Evolutionary conservation across 768 basidiomycete genomes (phyloP).

Genomic region (Sarcodon sp.): DNA sequence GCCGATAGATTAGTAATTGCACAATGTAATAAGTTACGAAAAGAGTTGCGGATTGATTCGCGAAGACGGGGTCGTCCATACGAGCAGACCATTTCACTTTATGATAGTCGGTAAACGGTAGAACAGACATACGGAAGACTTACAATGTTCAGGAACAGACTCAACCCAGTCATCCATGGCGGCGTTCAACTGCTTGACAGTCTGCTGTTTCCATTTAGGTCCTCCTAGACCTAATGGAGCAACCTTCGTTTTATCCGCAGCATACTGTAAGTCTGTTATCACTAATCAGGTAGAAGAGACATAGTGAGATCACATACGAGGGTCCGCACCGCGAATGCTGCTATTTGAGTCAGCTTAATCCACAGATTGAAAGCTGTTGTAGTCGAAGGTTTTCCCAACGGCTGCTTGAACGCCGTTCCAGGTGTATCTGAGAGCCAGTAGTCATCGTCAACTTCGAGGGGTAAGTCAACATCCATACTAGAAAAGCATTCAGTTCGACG

Average conservation of each 20-base stretch:
- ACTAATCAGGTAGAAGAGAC: not conserved
- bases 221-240: conserved; percentile 12
- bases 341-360: conserved; percentile 32
- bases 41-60: conserved; percentile 29
- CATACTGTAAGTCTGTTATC: conserved; percentile 14
- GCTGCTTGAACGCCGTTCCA: conserved; percentile 31
- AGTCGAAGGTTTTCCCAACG: conserved; percentile 24
- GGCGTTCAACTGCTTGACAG: conserved; percentile 31
- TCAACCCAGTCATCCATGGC: conserved; percentile 24
- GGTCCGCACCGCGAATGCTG: conserved; percentile 28
- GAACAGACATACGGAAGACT: conserved; percentile 11
- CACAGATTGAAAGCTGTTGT: conserved; percentile 27
- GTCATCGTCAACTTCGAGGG: conserved; percentile 44
- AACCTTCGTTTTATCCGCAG: conserved; percentile 20
- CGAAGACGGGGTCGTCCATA: conserved; percentile 22
- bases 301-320: conserved; percentile 20
- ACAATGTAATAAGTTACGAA: conserved; percentile 39
- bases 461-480: conserved; percentile 36
- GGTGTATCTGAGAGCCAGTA: conserved; percentile 33
- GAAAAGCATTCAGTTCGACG: conserved; percentile 8
- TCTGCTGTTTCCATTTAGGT: conserved; percentile 14
- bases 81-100: conserved; percentile 30
- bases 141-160: conserved; percentile 16
- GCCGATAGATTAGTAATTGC: conserved; percentile 66
- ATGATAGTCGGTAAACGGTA: not conserved